Base-by-base conservation (phyloP, 1,139 yeast species). In the Taphrina sp. region DNA sequence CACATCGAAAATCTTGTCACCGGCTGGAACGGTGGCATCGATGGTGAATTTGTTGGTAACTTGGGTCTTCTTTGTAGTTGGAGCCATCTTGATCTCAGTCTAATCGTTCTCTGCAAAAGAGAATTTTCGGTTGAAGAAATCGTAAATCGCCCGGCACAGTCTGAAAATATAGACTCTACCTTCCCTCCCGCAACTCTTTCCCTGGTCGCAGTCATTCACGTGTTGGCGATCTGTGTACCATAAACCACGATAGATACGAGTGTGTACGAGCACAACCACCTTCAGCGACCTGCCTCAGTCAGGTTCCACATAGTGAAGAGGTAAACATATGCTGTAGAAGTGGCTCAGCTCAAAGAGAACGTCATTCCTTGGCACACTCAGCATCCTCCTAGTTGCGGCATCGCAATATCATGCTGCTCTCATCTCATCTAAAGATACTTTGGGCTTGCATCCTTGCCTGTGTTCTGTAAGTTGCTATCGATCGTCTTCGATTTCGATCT, bases 21-120 rank as follows among this genome's bases (percentile, higher is more conserved):
- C 86, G 71, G 90, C 87, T 82, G 96, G 96, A 72, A 95, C 96
- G 65, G 95, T 81, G 74, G 88, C 89, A 82, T 90, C 97, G 74
- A 92, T 94, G 73, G 86, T 87, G 80, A 84, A 89, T 79, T 88
- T 87, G 82, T 84, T 86, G 74, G 88, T 83, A 59, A 60, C 52
- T 34, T 59, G 54, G 17, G 54, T 28, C 54, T 49, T 52, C 43
- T 56, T 56, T 17, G 36, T 16, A 19, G 23, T 26, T 41, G 54
- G 54, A 38, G 54, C 54, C 54, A 49, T 49, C 61, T 62, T 64
- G n/a, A n/a, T n/a, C n/a, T n/a, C n/a, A n/a, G 74, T 43, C 47
- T 43, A 43, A 43, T 43, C 47, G 37, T 43, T 43, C 47, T 43
- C 12, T 26, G 12, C 7, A 8, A 17, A 14, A n/a, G n/a, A 43